Evolutionary conservation across 2,329 filamentous ascomycete species (phyloP), one percentile per base, ranked within the genome.

Genomic region (Gliomastix tumulicola): DNA sequence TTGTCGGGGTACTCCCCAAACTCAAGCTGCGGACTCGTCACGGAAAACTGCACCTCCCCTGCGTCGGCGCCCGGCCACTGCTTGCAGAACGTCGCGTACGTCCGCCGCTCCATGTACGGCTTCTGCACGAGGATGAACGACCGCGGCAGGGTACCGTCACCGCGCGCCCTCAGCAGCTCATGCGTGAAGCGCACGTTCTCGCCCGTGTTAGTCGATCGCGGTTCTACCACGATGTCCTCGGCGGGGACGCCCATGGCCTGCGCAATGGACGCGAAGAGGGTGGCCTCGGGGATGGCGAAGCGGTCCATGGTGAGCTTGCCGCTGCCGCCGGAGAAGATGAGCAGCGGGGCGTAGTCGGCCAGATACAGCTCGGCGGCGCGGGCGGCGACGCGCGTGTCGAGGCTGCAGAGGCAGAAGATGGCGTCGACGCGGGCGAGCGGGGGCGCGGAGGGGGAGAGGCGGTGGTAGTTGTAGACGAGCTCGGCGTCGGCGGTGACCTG

Each of bases 91-190:
- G 65, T 69, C 2, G 65, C 65, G 30, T 59, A 68, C 5, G 65
- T 66, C 6, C 66, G 48, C 22, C 65, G 49, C 47, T 68, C 65
- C 66, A 69, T 69, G 40, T 69, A 69, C 18, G 65, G 65, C 48
- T 69, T 69, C 47, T 69, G 66, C 8, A 69, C 65, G 2, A 69
- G 50, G 13, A 69, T 49, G 21, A 69, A 56, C 3, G 53, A 59
- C 21, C 47, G 40, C n/a, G n/a, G n/a, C 2, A 40, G 36, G 1
- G 55, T 36, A 3, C 25, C 32, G 7, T 63, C 30, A 0, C 51
- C 44, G 17, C 34, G 48, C 11, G 52, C 44, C 13, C 36, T 31
- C 2, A 69, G 48, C 9, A 68, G 42, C 0, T 46, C 51, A 25
- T 62, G 47, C 13, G 64, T 67, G 43, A 66, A 66, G 10, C 62